Evolutionary conservation across 2,329 filamentous ascomycete genomes (phyloP).

Genomic region (Botrytis byssoidea): DNA sequence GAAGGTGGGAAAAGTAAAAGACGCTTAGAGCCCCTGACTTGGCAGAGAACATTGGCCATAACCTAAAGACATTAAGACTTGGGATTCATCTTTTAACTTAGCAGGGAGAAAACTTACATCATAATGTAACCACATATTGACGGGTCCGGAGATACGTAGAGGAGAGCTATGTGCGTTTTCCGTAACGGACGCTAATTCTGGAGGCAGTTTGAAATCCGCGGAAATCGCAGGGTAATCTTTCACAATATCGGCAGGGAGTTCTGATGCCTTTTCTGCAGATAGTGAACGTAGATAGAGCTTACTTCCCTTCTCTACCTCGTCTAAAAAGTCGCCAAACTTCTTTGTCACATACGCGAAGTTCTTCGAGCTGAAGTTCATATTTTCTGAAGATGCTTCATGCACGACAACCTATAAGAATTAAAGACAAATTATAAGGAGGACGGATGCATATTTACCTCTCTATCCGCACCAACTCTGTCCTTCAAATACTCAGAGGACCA

Average conservation of each 20-base stretch:
- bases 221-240: constrained; percentile 70
- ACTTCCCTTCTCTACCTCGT: constrained; percentile 56
- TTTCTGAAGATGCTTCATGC: constrained; percentile 63
- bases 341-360: constrained; percentile 77
- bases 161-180: constrained; percentile 75
- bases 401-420: constrained; percentile 59
- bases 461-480: constrained; percentile 57
- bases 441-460: constrained; percentile 49
- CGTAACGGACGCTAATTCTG: constrained; percentile 55
- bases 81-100: too few species aligned
- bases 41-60: constrained; percentile 83
- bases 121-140: constrained; percentile 89
- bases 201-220: constrained; percentile 67
- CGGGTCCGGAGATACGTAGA: constrained; percentile 73
- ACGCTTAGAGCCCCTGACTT: constrained; percentile 70
- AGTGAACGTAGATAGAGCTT: constrained; percentile 77
- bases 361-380: constrained; percentile 79
- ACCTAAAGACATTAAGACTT: constrained; percentile 51
- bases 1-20: constrained; percentile 75
- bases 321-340: constrained; percentile 64
- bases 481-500: constrained; percentile 72
- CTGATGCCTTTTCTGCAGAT: constrained; percentile 65
- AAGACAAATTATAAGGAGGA: constrained; percentile 16
- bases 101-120: constrained; percentile 53
- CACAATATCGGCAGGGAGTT: constrained; percentile 65